Evolutionary conservation across 345 rosid genomes (phyloP), one percentile per base, ranked within the genome.

Genomic region (Brassica carinata): DNA sequence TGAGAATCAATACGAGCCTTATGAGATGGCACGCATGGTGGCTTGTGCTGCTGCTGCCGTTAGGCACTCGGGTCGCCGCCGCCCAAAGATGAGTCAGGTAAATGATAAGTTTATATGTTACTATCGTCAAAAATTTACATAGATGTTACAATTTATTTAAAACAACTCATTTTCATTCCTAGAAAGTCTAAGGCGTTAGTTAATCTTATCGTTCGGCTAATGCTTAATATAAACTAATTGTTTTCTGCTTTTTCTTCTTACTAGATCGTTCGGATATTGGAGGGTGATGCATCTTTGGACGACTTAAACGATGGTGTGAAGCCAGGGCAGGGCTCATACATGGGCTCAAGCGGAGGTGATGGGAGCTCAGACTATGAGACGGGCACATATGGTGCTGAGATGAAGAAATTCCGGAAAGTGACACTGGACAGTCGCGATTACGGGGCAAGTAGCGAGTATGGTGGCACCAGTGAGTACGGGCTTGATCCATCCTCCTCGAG

Each of bases 11-110:
- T 93, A 90, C 85, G 88, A 87, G 74, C 89, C 82, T 33, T 73
- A 77, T 33, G 98, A 96, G 84, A 90, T 96, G 93, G 85, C 84
- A 81, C 87, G 92, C 51, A 88, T 96, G 94, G 87, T 93, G 77
- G 88, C 97, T 75, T 93, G 96, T 85, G 97, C 99, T 75, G 98
- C 93, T 43, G 97, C 94, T 63, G 90, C 91, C 55, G 87, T 93
- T 23, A 92, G 93, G 19, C 97, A 96, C 78, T 96, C 99, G 62
- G 99, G 96, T 55, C 83, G 90, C 8, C 93, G 90, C 64, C 87
- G 98, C 23, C 98, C 99, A 11, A 87, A 86, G 71, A 90, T 89
- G 96, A 91, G 96, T 73, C 97, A 91, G 97, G 99, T 91, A 75
- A 64, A 57, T 72, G 11, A 83, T 78, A 75, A 76, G 64, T 23